phyloP scores from a whole-genome alignment of 371 early-diverging fungal genomes.

The Amoeboaphelidium protococcarum region DNA sequence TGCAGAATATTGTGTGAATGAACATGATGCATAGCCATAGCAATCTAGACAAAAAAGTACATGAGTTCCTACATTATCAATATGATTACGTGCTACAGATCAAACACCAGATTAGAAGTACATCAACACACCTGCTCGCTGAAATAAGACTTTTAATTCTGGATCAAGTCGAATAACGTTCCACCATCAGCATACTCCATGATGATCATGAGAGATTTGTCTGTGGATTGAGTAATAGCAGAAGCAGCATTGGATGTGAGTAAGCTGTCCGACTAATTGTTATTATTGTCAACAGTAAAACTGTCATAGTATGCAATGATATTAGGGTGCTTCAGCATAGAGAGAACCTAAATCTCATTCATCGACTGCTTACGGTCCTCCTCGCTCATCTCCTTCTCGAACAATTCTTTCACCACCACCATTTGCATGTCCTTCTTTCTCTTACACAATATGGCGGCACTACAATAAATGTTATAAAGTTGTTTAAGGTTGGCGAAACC shows the following conservation, averaged over 20 bases:
- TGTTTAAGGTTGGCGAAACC: neutral
- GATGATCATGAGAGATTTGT: constrained; percentile 4
- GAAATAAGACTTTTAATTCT: neutral
- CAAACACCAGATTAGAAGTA: neutral
- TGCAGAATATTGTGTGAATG: constrained; percentile 6
- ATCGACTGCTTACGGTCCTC: constrained; percentile 1
- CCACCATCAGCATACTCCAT: constrained; percentile 10
- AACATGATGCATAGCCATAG: constrained; percentile 6
- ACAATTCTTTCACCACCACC: constrained; percentile 5
- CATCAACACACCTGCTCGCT: neutral
- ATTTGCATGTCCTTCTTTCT: constrained; percentile 1
- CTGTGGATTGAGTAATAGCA: neutral
- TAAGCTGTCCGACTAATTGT: neutral
- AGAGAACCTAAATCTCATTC: constrained; percentile 7
- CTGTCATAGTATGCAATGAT: constrained; percentile 5
- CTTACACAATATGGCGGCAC: constrained; percentile 4
- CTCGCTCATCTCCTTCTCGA: constrained; percentile 2
- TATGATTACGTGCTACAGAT: no score
- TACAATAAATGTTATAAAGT: neutral
- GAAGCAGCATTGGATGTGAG: neutral
- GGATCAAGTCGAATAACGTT: constrained; percentile 1
- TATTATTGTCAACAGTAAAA: neutral
- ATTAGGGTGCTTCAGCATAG: constrained; percentile 8
- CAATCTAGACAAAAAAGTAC: constrained; percentile 3
- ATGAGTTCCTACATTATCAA: constrained; percentile 2